Percentiles rank a stretch among this genome's conserved stretches.
Evolutionary conservation across 257 asterid species (phyloP).

Genomic region (Nicotiana undulata): DNA sequence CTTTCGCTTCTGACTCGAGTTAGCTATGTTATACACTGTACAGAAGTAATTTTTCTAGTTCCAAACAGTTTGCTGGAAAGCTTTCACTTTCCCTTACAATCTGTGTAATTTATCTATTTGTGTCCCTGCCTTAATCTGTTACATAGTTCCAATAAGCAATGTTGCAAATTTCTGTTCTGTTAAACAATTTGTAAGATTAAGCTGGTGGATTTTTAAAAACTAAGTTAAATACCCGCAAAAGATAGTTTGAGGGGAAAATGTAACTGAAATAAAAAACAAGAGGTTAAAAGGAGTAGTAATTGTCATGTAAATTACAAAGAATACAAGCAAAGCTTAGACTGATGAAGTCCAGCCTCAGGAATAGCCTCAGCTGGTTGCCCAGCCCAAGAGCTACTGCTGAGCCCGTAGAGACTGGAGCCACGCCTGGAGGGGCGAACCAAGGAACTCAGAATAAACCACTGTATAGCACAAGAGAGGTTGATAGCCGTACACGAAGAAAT

Average conservation of each 20-base stretch:
- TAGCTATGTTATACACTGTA: neutral
- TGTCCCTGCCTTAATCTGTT: too few relatives aligned
- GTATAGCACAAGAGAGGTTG: neutral
- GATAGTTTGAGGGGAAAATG: neutral
- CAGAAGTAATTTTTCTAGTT: neutral
- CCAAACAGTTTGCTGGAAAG: neutral
- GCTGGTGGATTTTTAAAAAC: neutral
- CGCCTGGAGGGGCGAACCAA: too few relatives aligned
- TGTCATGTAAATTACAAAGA: neutral
- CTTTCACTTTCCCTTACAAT: too few relatives aligned
- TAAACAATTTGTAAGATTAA: neutral
- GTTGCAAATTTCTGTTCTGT: neutral
- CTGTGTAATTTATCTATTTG: too few relatives aligned
- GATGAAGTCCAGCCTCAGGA: too few relatives aligned
- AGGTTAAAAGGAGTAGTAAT: neutral
- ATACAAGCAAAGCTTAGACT: neutral
- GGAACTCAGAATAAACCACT: neutral
- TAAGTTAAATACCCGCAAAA: neutral
- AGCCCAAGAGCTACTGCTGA: too few relatives aligned
- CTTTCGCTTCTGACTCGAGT: too few relatives aligned
- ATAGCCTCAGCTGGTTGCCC: too few relatives aligned
- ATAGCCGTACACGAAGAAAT: neutral
- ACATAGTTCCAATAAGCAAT: neutral
- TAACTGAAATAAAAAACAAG: neutral
- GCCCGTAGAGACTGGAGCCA: too few relatives aligned